phyloP scores from a whole-genome alignment of 2,329 filamentous ascomycete genomes.

The Hypoxylon sp. region DNA sequence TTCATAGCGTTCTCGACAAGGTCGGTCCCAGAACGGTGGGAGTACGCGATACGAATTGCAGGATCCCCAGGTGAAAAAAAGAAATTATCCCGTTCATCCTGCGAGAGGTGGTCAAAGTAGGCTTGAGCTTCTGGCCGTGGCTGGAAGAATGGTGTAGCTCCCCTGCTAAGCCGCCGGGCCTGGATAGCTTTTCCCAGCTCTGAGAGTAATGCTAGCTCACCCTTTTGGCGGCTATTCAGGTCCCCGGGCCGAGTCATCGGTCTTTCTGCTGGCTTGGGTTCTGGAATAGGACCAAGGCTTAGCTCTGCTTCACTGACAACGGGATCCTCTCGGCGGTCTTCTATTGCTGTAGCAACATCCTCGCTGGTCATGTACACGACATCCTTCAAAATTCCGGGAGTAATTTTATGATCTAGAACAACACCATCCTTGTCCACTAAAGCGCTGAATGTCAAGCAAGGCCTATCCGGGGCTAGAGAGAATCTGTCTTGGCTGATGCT shows the following conservation, averaged over 20 bases:
- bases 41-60: slow-evolving; percentile 61
- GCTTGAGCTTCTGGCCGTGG: slow-evolving; percentile 60
- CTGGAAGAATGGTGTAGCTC: slow-evolving; percentile 64
- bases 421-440: slow-evolving; percentile 66
- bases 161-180: slow-evolving; percentile 59
- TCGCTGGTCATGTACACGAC: slow-evolving; percentile 70
- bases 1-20: slow-evolving; percentile 69
- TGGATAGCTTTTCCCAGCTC: slow-evolving; percentile 63
- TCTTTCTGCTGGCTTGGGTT: slow-evolving; percentile 53
- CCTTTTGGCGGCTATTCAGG: slow-evolving; percentile 58
- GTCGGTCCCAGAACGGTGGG: slow-evolving; percentile 49
- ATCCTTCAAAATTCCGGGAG: slow-evolving; percentile 65
- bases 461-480: slow-evolving; percentile 66
- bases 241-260: slow-evolving; percentile 59
- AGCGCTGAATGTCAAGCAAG: slow-evolving; percentile 73
- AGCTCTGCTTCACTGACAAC: slow-evolving; percentile 48
- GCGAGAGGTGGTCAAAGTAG: slow-evolving; percentile 55
- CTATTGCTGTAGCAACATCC: slow-evolving; percentile 62
- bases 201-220: slow-evolving; percentile 63
- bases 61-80: slow-evolving; percentile 62
- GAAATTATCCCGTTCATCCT: slow-evolving; percentile 46
- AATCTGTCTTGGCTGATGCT: slow-evolving; percentile 63
- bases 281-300: slow-evolving; percentile 52
- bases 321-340: slow-evolving; percentile 51
- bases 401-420: slow-evolving; percentile 67